Percentiles rank a stretch among this genome's conserved stretches.
phyloP scores from a whole-genome alignment of 1,284 basidiomycete species.

The Cystobasidium sp. region DNA sequence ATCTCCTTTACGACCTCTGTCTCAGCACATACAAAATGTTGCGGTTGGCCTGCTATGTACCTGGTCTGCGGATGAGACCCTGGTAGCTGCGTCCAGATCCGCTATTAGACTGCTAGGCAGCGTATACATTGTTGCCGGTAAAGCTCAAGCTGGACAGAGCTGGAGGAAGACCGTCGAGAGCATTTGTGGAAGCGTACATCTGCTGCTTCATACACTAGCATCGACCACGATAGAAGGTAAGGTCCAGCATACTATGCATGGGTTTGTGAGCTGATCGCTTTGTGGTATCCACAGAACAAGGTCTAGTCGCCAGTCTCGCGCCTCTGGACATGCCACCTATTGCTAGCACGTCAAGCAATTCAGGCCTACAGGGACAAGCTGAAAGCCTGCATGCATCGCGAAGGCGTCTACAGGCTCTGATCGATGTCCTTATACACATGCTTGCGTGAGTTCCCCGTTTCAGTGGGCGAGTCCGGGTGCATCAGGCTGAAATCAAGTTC shows the following conservation, averaged over 20 bases:
- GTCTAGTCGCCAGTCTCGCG: neutral
- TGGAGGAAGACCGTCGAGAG: conserved; percentile 43
- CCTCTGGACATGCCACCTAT: conserved; percentile 41
- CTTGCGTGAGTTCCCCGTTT: conserved; percentile 9
- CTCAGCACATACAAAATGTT: conserved; percentile 38
- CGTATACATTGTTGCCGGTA: conserved; percentile 43
- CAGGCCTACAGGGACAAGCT: neutral
- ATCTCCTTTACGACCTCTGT: conserved; percentile 34
- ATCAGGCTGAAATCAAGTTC: neutral
- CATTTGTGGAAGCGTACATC: conserved; percentile 27
- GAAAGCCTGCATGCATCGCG: neutral
- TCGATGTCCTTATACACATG: conserved; percentile 23
- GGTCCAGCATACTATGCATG: neutral
- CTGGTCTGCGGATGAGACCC: conserved; percentile 4
- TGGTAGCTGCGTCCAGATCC: neutral
- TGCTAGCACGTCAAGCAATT: conserved; percentile 19
- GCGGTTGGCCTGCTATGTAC: conserved; percentile 22
- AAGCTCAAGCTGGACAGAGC: conserved; percentile 38
- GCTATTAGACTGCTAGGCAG: conserved; percentile 17
- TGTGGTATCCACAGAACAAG: neutral
- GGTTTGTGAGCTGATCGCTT: neutral
- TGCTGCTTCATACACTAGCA: conserved; percentile 12
- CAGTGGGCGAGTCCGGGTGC: neutral
- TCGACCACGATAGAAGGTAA: conserved; percentile 27
- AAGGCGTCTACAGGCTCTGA: conserved; percentile 14